These are phyloP conservation scores for Dendrothele bispora DNA, from an alignment of 768 basidiomycete genomes.

Conservation along the genomic window DNA sequence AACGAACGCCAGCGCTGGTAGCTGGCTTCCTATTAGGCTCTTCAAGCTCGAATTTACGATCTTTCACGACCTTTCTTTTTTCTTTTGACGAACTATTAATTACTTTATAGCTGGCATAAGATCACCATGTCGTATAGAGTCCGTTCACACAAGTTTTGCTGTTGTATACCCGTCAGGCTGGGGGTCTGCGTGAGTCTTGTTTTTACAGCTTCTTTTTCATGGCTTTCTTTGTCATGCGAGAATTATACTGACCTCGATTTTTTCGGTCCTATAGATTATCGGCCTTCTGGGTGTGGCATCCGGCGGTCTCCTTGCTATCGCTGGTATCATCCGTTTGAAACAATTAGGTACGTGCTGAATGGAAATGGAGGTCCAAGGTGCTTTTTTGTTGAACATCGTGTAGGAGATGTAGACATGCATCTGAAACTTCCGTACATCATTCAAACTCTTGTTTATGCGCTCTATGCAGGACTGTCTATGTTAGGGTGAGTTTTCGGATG, in stretches of 20 bases:
- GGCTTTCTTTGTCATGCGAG: background rate
- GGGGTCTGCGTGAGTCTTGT: slow-evolving; percentile 42
- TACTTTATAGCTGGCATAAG: too few relatives aligned
- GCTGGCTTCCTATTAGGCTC: too few relatives aligned
- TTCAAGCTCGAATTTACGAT: too few relatives aligned
- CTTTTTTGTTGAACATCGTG: background rate
- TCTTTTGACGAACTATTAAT: too few relatives aligned
- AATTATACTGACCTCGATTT: background rate
- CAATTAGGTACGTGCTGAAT: slow-evolving; percentile 22
- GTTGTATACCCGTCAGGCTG: slow-evolving; percentile 49
- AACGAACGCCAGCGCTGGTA: too few relatives aligned
- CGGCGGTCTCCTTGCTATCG: slow-evolving; percentile 39
- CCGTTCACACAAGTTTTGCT: slow-evolving; percentile 45
- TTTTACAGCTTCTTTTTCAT: background rate
- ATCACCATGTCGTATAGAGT: slow-evolving; percentile 34
- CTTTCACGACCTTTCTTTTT: too few relatives aligned
- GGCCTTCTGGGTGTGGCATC: slow-evolving; percentile 44
- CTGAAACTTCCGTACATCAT: slow-evolving; percentile 41
- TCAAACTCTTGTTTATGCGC: slow-evolving; percentile 39
- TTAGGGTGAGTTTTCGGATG: slow-evolving; percentile 40
- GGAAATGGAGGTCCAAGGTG: background rate
- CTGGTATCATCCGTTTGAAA: slow-evolving; percentile 36
- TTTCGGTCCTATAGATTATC: slow-evolving; percentile 41
- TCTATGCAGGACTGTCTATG: slow-evolving; percentile 43
- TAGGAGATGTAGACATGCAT: slow-evolving; percentile 5